These are phyloP conservation scores for Boletus sp. DNA, from an alignment of 768 basidiomycete genomes.

Conservation along the genomic window DNA sequence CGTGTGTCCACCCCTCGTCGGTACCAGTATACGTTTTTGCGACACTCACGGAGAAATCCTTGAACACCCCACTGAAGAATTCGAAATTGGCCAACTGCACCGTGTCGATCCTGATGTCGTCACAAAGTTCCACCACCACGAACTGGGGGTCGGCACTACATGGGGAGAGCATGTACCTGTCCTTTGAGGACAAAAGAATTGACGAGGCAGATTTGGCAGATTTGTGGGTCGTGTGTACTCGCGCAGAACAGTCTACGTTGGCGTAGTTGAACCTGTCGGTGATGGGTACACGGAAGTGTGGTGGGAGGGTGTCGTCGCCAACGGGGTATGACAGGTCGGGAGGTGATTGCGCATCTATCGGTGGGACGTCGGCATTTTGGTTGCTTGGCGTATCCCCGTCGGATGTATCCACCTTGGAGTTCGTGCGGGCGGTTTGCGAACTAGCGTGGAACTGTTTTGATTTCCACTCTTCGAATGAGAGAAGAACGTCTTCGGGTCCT, in stretches of 20 bases:
- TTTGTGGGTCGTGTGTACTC: conserved; percentile 80
- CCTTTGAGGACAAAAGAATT: conserved; percentile 85
- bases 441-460: conserved; percentile 52
- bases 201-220: conserved; percentile 78
- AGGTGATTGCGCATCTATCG: conserved; percentile 8
- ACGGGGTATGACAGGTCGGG: conserved; percentile 12
- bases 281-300: conserved; percentile 69
- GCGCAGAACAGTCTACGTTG: conserved; percentile 86
- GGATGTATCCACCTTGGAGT: conserved; percentile 2
- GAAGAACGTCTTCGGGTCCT: conserved; percentile 55
- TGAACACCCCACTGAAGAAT: conserved; percentile 96
- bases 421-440: conserved; percentile 26
- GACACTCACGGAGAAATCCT: conserved; percentile 83
- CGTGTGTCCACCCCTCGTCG: conserved; percentile 61
- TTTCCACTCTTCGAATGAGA: conserved; percentile 90
- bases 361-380: conserved; percentile 2
- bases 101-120: conserved; percentile 95
- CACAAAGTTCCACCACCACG: conserved; percentile 94
- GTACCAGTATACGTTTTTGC: conserved; percentile 74
- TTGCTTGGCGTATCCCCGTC: conserved; percentile 1
- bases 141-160: conserved; percentile 65
- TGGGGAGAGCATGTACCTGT: conserved; percentile 95
- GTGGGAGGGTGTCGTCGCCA: conserved; percentile 36
- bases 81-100: conserved; percentile 96
- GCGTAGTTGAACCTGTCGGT: conserved; percentile 95